A percentile compares a stretch with the other conserved stretches of the same genome.
Evolutionary conservation across 768 basidiomycete genomes (phyloP).

Genomic region (Tulasnella sp.): DNA sequence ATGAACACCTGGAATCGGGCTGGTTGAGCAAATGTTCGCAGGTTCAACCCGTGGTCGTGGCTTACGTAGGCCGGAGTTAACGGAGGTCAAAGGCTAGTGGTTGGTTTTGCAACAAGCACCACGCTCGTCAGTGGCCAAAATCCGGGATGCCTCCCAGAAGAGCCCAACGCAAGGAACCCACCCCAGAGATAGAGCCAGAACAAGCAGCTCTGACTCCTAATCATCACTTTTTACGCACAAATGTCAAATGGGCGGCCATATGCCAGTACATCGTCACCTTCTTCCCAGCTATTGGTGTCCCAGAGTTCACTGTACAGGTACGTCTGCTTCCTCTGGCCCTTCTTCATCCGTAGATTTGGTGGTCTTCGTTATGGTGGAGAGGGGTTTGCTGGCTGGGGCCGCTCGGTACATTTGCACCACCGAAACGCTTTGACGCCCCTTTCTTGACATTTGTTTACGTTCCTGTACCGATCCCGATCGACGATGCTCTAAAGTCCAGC

Average conservation of each 20-base stretch:
- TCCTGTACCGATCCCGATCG: slow-evolving; percentile 4
- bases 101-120: slow-evolving; percentile 6
- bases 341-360: neutral
- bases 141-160: slow-evolving; percentile 15
- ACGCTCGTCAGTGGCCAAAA: neutral
- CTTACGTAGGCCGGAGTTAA: neutral
- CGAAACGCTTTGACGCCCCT: slow-evolving; percentile 6
- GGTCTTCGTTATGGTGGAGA: neutral
- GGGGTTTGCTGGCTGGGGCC: neutral
- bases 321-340: neutral
- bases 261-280: slow-evolving; percentile 18
- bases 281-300: slow-evolving; percentile 13
- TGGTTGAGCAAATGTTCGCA: neutral
- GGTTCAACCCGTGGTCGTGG: neutral
- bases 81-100: neutral
- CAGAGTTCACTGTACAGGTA: slow-evolving; percentile 18
- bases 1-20: neutral
- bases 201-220: slow-evolving; percentile 4
- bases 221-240: neutral
- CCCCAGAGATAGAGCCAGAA: neutral
- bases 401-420: slow-evolving; percentile 1
- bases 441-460: slow-evolving; percentile 15
- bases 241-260: slow-evolving; percentile 15
- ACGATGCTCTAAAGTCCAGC: neutral
- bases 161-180: neutral